These are phyloP conservation scores for Lophium mytilinum DNA, from an alignment of 495 filamentous ascomycete species.

Conservation along the genomic window DNA sequence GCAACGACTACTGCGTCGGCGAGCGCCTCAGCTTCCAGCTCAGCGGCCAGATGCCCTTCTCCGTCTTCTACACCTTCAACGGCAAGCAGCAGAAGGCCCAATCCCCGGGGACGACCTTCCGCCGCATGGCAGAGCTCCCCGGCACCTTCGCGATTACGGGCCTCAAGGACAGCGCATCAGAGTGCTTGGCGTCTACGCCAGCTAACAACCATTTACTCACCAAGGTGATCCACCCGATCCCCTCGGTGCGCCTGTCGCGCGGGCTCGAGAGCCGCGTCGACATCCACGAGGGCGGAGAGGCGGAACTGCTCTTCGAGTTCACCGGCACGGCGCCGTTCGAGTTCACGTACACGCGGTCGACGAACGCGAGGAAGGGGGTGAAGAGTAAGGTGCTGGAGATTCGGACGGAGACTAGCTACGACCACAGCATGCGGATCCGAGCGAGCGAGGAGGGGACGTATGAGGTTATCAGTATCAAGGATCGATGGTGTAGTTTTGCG, in stretches of 20 bases:
- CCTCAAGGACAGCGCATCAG: conserved; percentile 70
- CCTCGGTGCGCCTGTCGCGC: conserved; percentile 78
- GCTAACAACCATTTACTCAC: conserved; percentile 36
- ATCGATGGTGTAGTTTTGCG: conserved; percentile 79
- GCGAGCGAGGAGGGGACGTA: conserved; percentile 92
- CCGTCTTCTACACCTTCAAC: conserved; percentile 85
- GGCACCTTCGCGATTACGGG: conserved; percentile 82
- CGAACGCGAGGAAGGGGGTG: conserved; percentile 58
- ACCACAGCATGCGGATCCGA: conserved; percentile 67
- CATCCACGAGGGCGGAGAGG: conserved; percentile 91
- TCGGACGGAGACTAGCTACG: conserved; percentile 72
- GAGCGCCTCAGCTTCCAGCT: conserved; percentile 87
- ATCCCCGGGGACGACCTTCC: conserved; percentile 68
- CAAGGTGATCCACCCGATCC: conserved; percentile 82
- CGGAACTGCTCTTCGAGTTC: conserved; percentile 88
- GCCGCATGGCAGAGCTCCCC: conserved; percentile 80
- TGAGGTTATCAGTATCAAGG: conserved; percentile 91
- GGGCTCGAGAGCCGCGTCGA: conserved; percentile 71
- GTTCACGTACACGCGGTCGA: conserved; percentile 90
- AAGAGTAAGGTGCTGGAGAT: conserved; percentile 71
- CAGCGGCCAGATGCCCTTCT: conserved; percentile 80
- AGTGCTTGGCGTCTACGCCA: conserved; percentile 70
- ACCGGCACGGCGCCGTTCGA: conserved; percentile 94
- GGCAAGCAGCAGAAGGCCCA: conserved; percentile 68
- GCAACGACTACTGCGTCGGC: conserved; percentile 86